These are phyloP conservation scores for Arthroderma sp. DNA, from an alignment of 2,329 filamentous ascomycete genomes.

Conservation along the genomic window DNA sequence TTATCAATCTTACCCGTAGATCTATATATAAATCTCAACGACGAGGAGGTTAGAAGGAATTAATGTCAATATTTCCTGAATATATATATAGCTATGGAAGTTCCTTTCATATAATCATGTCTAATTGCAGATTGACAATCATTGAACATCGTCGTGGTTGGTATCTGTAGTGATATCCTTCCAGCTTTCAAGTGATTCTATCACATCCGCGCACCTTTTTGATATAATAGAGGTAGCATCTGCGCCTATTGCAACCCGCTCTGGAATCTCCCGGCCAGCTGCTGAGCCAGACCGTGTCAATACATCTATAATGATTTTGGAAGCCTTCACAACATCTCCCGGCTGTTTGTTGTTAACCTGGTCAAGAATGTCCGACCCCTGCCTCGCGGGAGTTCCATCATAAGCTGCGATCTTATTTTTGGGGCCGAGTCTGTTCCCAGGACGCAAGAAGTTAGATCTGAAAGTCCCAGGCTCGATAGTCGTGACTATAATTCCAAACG, in stretches of 20 bases:
- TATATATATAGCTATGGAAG: too few relatives aligned
- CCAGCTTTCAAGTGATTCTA: conserved; percentile 39
- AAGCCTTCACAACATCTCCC: conserved; percentile 44
- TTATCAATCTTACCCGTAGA: too few relatives aligned
- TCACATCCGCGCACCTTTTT: conserved; percentile 31
- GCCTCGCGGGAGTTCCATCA: conserved; percentile 7
- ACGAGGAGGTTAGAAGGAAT: too few relatives aligned
- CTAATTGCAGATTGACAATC: not conserved
- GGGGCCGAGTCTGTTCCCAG: conserved; percentile 6
- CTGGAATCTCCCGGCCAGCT: conserved; percentile 38
- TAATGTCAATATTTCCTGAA: too few relatives aligned
- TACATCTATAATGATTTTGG: conserved; percentile 41
- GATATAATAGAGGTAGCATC: conserved; percentile 35
- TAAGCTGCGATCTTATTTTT: conserved; percentile 10
- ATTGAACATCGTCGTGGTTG: conserved; percentile 9
- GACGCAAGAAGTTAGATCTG: conserved; percentile 10
- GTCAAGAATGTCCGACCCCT: conserved; percentile 16
- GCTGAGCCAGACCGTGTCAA: conserved; percentile 39
- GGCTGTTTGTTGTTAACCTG: conserved; percentile 36
- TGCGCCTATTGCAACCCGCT: conserved; percentile 42
- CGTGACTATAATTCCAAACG: conserved; percentile 10
- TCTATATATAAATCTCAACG: too few relatives aligned
- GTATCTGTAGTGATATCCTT: conserved; percentile 30
- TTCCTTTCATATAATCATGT: too few relatives aligned
- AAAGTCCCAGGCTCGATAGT: conserved; percentile 13